Conservation (phyloP, 1,139 yeast species). For the Groenewaldozyma auringiensis region DNA sequence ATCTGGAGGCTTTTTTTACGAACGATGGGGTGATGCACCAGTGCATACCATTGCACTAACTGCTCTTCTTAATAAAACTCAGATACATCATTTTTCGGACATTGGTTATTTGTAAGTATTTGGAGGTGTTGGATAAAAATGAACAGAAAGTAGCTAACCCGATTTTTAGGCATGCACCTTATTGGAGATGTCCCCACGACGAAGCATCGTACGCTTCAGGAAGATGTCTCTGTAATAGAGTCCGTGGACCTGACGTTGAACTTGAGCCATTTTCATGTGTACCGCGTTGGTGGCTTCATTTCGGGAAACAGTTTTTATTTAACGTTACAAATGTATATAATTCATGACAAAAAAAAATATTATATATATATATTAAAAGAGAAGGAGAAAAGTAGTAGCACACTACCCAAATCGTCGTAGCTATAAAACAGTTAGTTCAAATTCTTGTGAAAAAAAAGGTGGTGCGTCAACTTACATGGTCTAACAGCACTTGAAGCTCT, state of each 20-base stretch:
- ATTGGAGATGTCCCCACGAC: constrained; percentile 67
- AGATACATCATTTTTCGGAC: constrained; percentile 84
- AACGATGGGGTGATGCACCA: constrained; percentile 98
- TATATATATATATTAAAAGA: background rate
- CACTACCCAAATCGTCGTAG: constrained; percentile 27
- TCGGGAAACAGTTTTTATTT: constrained; percentile 29
- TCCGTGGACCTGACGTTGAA: constrained; percentile 44
- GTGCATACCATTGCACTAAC: constrained; percentile 78
- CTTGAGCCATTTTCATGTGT: constrained; percentile 61
- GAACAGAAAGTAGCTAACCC: background rate
- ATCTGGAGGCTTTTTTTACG: constrained; percentile 78
- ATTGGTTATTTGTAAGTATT: constrained; percentile 54
- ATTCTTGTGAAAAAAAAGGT: background rate
- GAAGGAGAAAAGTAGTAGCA: background rate
- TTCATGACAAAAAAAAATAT: constrained; percentile 3
- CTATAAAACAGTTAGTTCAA: constrained; percentile 1
- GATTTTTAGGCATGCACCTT: constrained; percentile 62
- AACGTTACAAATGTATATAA: constrained; percentile 18
- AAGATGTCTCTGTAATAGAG: constrained; percentile 61
- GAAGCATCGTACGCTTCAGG: constrained; percentile 41
- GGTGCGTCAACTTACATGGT: constrained; percentile 47
- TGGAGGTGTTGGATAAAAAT: background rate
- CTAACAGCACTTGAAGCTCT: constrained; percentile 77
- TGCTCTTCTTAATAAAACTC: constrained; percentile 55
- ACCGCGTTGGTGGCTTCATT: constrained; percentile 75